Conservation (phyloP, 352 stramenopile species). For the Globisporangium heterothallicum region DNA sequence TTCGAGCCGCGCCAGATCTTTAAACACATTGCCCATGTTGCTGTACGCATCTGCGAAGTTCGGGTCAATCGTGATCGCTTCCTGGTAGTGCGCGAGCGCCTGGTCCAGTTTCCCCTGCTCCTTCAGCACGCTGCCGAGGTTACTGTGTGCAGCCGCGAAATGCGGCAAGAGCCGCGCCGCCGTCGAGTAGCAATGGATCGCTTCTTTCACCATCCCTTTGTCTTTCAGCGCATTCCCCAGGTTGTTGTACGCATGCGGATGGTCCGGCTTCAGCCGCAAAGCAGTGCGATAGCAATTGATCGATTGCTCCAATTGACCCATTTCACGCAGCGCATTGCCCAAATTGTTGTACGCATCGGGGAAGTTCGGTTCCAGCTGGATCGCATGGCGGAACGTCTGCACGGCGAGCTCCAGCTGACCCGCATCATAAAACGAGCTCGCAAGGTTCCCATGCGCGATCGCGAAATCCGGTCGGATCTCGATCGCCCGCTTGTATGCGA, state of each 20-base stretch:
- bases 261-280: constrained; percentile 87
- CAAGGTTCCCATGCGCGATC: constrained; percentile 90
- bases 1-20: constrained; percentile 83
- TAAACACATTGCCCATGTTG: constrained; percentile 95
- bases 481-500: constrained; percentile 83
- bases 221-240: constrained; percentile 90
- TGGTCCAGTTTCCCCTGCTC: constrained; percentile 92
- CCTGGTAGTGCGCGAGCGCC: constrained; percentile 91
- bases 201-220: constrained; percentile 90
- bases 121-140: constrained; percentile 93
- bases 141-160: constrained; percentile 91
- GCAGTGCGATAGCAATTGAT: constrained; percentile 88
- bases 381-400: constrained; percentile 85
- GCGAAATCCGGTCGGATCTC: constrained; percentile 86
- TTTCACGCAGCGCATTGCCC: constrained; percentile 87
- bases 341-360: constrained; percentile 93
- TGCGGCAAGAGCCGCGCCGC: constrained; percentile 86
- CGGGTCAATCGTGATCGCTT: constrained; percentile 91
- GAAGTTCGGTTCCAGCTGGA: constrained; percentile 91
- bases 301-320: constrained; percentile 71
- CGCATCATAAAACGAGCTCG: constrained; percentile 87
- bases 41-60: constrained; percentile 90
- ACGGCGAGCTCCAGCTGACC: constrained; percentile 83
- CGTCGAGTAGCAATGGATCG: constrained; percentile 92
- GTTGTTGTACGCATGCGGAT: constrained; percentile 94